Evolutionary conservation across 495 filamentous ascomycete species (phyloP).

Genomic region (Penicillium fimorum): DNA sequence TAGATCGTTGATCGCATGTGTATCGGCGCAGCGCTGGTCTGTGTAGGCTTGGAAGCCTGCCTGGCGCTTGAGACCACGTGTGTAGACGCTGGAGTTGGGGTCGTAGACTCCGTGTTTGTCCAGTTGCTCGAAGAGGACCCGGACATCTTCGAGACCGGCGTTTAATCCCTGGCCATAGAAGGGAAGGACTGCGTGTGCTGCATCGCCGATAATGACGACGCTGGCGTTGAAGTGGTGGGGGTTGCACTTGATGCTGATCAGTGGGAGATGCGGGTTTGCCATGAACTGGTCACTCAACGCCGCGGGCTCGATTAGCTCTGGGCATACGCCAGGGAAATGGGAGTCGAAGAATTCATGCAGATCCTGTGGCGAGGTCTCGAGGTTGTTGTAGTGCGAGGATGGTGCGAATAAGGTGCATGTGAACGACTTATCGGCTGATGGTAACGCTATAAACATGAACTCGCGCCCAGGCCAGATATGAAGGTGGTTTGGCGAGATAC

Average conservation of each 20-base stretch:
- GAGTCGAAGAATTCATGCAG: conserved; percentile 71
- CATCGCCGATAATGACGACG: conserved; percentile 88
- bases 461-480: conserved; percentile 95
- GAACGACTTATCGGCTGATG: conserved; percentile 83
- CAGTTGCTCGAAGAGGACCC: conserved; percentile 72
- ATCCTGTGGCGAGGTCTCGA: conserved; percentile 55
- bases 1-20: conserved; percentile 87
- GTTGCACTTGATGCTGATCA: conserved; percentile 88
- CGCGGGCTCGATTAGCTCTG: conserved; percentile 67
- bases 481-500: conserved; percentile 83
- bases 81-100: conserved; percentile 28
- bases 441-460: conserved; percentile 98
- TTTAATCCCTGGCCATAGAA: conserved; percentile 94
- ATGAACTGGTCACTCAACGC: conserved; percentile 70
- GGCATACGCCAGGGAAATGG: conserved; percentile 83
- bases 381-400: conserved; percentile 42
- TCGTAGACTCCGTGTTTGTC: conserved; percentile 59
- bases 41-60: conserved; percentile 74
- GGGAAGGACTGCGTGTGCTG: conserved; percentile 96
- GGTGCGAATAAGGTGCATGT: conserved; percentile 94
- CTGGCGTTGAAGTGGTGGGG: conserved; percentile 78
- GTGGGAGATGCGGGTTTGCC: conserved; percentile 79
- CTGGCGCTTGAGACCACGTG: conserved; percentile 42
- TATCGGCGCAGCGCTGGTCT: conserved; percentile 67
- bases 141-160: conserved; percentile 78